Conservation (phyloP, 768 basidiomycete species). For the Suillus occidentalis region DNA sequence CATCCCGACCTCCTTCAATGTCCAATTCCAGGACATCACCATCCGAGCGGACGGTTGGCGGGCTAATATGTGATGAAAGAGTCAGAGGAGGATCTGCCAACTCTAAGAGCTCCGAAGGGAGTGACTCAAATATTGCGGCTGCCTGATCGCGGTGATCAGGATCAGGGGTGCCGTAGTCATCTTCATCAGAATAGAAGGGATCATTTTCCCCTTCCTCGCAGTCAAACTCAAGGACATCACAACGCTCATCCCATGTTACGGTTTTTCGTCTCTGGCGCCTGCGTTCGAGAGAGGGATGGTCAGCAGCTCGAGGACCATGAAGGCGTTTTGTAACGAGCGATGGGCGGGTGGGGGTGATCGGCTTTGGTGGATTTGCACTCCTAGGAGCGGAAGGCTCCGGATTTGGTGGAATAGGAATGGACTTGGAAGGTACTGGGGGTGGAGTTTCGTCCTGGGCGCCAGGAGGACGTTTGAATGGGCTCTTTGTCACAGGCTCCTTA, state of each 20-base stretch:
- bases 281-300: constrained; percentile 28
- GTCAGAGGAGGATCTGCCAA: constrained; percentile 64
- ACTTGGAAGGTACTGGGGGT: constrained; percentile 30
- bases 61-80: constrained; percentile 51
- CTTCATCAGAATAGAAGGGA: constrained; percentile 44
- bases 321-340: constrained; percentile 71
- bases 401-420: constrained; percentile 29
- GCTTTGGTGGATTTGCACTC: constrained; percentile 17
- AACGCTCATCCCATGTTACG: constrained; percentile 76
- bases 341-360: constrained; percentile 47
- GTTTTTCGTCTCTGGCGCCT: constrained; percentile 66
- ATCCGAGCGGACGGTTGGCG: background rate
- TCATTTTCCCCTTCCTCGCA: constrained; percentile 55
- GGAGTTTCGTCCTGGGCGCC: constrained; percentile 29
- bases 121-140: constrained; percentile 21
- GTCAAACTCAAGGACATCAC: constrained; percentile 83
- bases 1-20: constrained; percentile 52
- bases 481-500: constrained; percentile 79
- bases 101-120: constrained; percentile 54
- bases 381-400: constrained; percentile 41
- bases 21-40: constrained; percentile 82
- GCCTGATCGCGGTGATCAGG: constrained; percentile 12
- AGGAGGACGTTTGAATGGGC: constrained; percentile 61
- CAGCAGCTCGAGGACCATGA: constrained; percentile 70
- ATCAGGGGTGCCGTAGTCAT: constrained; percentile 26